Percentiles rank a stretch among this genome's conserved stretches.
Conservation (phyloP, 1,284 basidiomycete species). For the Puccinia triticina region DNA sequence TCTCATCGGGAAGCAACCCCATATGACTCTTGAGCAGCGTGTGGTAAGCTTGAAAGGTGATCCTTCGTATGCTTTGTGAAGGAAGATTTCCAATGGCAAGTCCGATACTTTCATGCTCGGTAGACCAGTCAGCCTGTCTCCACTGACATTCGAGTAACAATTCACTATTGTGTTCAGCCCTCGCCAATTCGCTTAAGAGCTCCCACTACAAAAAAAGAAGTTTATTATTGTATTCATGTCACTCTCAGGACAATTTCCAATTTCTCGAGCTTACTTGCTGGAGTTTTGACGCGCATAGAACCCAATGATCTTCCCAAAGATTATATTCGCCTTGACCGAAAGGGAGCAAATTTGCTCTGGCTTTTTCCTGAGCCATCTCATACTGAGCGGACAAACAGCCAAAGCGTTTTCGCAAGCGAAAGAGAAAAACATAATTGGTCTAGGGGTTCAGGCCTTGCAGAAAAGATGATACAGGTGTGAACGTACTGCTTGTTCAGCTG, state of each 20-base stretch:
- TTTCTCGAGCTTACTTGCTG: conserved; percentile 65
- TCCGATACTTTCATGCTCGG: conserved; percentile 77
- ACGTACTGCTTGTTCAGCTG: conserved; percentile 72
- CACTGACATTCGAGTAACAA: conserved; percentile 92
- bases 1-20: conserved; percentile 51
- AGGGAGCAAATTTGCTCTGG: conserved; percentile 78
- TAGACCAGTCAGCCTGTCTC: conserved; percentile 89
- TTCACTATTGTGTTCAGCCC: conserved; percentile 87
- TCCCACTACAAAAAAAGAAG: conserved; percentile 76
- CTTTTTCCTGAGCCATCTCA: conserved; percentile 85
- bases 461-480: background rate
- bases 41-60: conserved; percentile 94
- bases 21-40: conserved; percentile 70
- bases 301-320: conserved; percentile 99
- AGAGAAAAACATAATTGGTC: background rate
- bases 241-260: background rate
- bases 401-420: background rate
- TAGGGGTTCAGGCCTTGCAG: background rate
- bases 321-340: conserved; percentile 96
- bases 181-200: conserved; percentile 86
- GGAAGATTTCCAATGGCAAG: conserved; percentile 75
- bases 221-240: background rate
- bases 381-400: conserved; percentile 63
- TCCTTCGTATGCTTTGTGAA: conserved; percentile 87
- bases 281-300: conserved; percentile 89